Base-by-base conservation (phyloP, 352 stramenopile genomes). In the Pilasporangium apinafurcum region DNA sequence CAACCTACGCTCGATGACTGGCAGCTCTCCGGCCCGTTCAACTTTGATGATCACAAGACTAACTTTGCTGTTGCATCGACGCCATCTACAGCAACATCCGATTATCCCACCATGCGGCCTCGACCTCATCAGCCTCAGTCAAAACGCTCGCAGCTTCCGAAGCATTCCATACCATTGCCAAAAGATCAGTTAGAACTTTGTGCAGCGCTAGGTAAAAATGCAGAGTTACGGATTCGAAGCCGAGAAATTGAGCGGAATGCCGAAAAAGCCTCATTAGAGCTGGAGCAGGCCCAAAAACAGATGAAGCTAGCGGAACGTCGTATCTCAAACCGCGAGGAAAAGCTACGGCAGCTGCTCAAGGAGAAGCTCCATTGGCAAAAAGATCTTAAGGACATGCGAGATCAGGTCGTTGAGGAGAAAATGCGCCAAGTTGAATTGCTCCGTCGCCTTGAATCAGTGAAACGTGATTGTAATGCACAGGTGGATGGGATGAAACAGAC, bases 301-400 rank as follows among this genome's bases (percentile, higher is more conserved):
- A 61, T 83, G 25, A 83, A 84, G 44, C 53, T 80, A 46, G 56
- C 59, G 1, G 70, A 85, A 30, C 46, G 71, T 0, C 64, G 75
- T 2, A 65, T 79, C 22, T 60, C 65, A 6, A 86, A 73, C 18
- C 65, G 76, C 14, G 72, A 84, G 22, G 68, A 88, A 9, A 88
- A 86, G 25, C 46, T 86, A 21, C 68, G 68, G 1, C 62, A 53
- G 0, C 22, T 88, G 9, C 47, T 87, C 1, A 82, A 85, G 31
- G 75, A 87, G 35, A 87, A 87, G 31, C 50, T 87, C n/a, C 62
- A 69, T 20, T 82, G 65, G 68, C 65, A 86, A 31, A 79, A 74
- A 16, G 73, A 83, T 33, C 47, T 85, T 20, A 80, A 84, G 36
- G 62, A 70, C 14, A 57, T 71, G 30, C 59, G 70, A 5, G 66